A percentile compares a stretch with the other conserved stretches of the same genome.
Conservation (phyloP, 768 basidiomycete genomes). For the Dendrothele bispora region DNA sequence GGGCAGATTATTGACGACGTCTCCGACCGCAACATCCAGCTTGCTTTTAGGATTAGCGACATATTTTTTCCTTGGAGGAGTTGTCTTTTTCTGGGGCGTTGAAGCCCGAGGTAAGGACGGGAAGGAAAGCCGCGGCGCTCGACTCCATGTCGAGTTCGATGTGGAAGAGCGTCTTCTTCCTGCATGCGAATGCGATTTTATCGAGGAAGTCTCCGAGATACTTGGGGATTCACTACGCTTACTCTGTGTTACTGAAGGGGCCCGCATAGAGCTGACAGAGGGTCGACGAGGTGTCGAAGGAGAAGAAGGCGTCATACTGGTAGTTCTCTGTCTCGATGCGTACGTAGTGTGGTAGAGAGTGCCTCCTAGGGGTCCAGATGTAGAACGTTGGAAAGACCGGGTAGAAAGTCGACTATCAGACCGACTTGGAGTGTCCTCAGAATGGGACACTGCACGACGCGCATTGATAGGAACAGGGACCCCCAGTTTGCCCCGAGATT, state of each 20-base stretch:
- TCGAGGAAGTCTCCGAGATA: slow-evolving; percentile 56
- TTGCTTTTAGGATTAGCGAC: slow-evolving; percentile 88
- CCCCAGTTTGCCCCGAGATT: slow-evolving; percentile 42
- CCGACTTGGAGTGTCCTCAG: slow-evolving; percentile 43
- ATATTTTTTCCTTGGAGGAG: slow-evolving; percentile 62
- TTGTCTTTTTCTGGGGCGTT: slow-evolving; percentile 46
- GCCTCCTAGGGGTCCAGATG: slow-evolving; percentile 63
- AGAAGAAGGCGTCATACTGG: slow-evolving; percentile 52
- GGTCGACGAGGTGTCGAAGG: slow-evolving; percentile 32
- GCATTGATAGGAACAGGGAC: slow-evolving; percentile 45
- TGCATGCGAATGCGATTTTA: slow-evolving; percentile 38
- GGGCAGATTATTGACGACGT: slow-evolving; percentile 86
- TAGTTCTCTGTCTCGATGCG: slow-evolving; percentile 81
- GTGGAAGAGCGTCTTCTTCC: slow-evolving; percentile 23
- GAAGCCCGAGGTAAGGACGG: slow-evolving; percentile 40
- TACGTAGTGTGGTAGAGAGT: slow-evolving; percentile 66
- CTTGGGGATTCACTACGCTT: slow-evolving; percentile 57
- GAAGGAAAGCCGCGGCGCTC: slow-evolving; percentile 65
- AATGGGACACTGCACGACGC: slow-evolving; percentile 52
- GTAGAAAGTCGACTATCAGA: slow-evolving; percentile 57
- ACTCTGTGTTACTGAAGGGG: slow-evolving; percentile 29
- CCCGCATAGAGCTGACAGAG: slow-evolving; percentile 34
- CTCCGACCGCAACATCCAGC: slow-evolving; percentile 89
- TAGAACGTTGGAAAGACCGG: slow-evolving; percentile 57
- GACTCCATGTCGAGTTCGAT: slow-evolving; percentile 64